Evolutionary conservation across 1,139 yeast genomes (phyloP).

Genomic region (Hyphopichia buzzinii): DNA sequence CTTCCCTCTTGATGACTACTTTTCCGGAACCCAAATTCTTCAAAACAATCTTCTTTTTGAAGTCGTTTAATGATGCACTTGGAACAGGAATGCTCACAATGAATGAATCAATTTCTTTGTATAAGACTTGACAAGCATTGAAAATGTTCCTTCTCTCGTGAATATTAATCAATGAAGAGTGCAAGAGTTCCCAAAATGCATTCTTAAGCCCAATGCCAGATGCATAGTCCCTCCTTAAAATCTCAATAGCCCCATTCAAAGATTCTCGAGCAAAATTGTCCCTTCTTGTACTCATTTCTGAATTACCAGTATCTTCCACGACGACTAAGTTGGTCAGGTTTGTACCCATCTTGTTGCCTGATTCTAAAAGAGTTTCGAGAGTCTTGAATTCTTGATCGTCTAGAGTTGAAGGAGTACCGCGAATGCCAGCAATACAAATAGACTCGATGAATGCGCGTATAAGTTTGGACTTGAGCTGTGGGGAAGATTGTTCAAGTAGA

Average conservation of each 20-base stretch:
- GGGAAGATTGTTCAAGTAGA: slow-evolving; percentile 51
- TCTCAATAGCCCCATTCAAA: slow-evolving; percentile 60
- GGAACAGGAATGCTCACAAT: slow-evolving; percentile 67
- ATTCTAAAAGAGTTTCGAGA: slow-evolving; percentile 24
- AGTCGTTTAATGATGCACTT: slow-evolving; percentile 45
- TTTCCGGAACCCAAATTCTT: slow-evolving; percentile 48
- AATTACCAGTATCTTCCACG: slow-evolving; percentile 46
- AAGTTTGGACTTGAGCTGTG: slow-evolving; percentile 51
- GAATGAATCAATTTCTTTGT: slow-evolving; percentile 60
- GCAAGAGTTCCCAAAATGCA: slow-evolving; percentile 70
- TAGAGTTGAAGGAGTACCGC: slow-evolving; percentile 52
- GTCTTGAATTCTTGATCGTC: slow-evolving; percentile 61
- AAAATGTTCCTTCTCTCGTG: slow-evolving; percentile 63
- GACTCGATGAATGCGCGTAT: slow-evolving; percentile 48
- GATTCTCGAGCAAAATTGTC: slow-evolving; percentile 44
- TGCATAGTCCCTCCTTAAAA: slow-evolving; percentile 64
- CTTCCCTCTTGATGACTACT: slow-evolving; percentile 43
- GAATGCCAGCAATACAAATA: slow-evolving; percentile 67
- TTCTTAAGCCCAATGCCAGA: slow-evolving; percentile 60
- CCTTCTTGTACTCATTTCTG: slow-evolving; percentile 47
- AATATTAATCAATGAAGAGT: slow-evolving; percentile 57
- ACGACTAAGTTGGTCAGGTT: slow-evolving; percentile 40
- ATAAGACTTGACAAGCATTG: slow-evolving; percentile 64
- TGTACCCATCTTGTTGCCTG: slow-evolving; percentile 11
- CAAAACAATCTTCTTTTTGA: slow-evolving; percentile 59